phyloP scores from a whole-genome alignment of 305 asterid species.

The Solanum hybrid region DNA sequence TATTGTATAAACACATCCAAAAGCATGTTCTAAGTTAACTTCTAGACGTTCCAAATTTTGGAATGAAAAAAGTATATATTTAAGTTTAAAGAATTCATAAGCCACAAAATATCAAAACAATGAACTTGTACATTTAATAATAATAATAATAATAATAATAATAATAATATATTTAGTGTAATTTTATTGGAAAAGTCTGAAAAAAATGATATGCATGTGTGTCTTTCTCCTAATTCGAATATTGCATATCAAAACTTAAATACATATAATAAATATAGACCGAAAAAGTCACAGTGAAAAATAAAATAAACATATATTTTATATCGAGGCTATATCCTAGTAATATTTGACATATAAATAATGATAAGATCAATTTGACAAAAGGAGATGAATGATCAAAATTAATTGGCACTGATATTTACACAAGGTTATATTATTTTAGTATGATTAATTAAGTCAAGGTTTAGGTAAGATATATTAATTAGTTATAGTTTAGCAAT shows the following conservation, averaged over 20 bases:
- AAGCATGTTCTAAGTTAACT: neutral
- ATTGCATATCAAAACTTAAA: neutral
- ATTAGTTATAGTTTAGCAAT: neutral
- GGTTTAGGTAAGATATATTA: neutral
- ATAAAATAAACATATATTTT: neutral
- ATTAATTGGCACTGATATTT: neutral
- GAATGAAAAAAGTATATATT: neutral
- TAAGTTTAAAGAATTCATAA: neutral
- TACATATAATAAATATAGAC: neutral
- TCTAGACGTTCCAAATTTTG: neutral
- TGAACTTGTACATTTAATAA: neutral
- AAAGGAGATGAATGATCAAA: neutral
- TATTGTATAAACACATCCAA: neutral
- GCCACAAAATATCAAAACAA: neutral
- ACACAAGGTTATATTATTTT: neutral
- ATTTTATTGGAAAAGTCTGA: fast-evolving
- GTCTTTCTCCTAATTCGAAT: neutral
- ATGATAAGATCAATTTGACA: neutral
- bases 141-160: too few species aligned
- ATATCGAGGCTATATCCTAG: neutral
- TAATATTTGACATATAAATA: neutral
- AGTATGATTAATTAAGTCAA: neutral
- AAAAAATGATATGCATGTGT: neutral
- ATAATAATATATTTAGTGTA: neutral
- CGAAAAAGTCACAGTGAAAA: fast-evolving